Conservation (phyloP, 208 protist species). For the Leptomonas pyrrhocoris region DNA sequence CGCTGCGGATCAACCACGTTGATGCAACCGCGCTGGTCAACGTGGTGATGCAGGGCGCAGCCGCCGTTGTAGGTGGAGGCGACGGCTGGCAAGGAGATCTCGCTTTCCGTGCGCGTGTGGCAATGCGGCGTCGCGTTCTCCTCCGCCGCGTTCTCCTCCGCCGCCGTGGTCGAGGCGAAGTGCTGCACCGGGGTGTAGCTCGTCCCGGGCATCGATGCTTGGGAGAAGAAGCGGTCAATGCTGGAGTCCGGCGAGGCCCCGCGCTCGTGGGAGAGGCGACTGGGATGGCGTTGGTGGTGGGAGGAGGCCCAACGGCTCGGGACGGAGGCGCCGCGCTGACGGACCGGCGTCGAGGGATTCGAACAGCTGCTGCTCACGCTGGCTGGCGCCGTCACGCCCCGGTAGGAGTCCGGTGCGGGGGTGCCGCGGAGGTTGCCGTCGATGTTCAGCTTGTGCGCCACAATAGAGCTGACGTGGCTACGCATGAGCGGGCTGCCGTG, state of each 20-base stretch:
- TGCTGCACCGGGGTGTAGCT: neutral
- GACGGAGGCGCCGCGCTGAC: conserved; percentile 6
- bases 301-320: neutral
- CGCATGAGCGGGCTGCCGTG: conserved; percentile 24
- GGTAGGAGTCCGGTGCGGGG: conserved; percentile 19
- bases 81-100: conserved; percentile 22
- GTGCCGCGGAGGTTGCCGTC: conserved; percentile 17
- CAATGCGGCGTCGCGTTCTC: neutral
- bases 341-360: conserved; percentile 12
- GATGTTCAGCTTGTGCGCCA: conserved; percentile 31
- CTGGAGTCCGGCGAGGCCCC: conserved; percentile 25
- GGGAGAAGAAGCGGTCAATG: conserved; percentile 22
- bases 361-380: conserved; percentile 23
- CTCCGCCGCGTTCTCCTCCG: conserved; percentile 7
- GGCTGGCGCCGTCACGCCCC: conserved; percentile 3
- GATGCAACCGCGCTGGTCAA: conserved; percentile 38
- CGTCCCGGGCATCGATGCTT: conserved; percentile 1
- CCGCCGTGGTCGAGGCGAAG: conserved; percentile 2
- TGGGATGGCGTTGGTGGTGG: neutral
- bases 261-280: conserved; percentile 5
- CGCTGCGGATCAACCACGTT: conserved; percentile 77
- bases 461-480: conserved; percentile 26
- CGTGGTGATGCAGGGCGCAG: conserved; percentile 26
- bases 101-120: conserved; percentile 22
- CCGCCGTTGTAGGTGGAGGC: conserved; percentile 30